Evolutionary conservation across 805 yeast species (phyloP).

Genomic region (Suhomyces sp.): DNA sequence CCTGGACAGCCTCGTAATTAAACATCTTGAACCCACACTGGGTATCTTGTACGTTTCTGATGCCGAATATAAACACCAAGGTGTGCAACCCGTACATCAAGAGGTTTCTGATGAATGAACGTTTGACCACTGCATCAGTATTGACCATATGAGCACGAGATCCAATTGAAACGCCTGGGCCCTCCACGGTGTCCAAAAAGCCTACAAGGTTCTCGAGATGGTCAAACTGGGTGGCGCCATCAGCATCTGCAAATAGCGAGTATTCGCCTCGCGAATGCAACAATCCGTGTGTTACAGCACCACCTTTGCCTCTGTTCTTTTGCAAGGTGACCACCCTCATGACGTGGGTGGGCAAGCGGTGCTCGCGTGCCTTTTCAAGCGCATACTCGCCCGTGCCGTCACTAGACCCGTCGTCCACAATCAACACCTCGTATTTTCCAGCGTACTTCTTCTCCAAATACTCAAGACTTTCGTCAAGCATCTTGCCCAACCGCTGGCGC

Average conservation of each 20-base stretch:
- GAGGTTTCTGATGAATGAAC: conserved; percentile 83
- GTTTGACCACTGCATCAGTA: conserved; percentile 93
- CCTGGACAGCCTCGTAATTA: conserved; percentile 60
- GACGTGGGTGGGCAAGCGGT: conserved; percentile 51
- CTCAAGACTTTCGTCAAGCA: conserved; percentile 68
- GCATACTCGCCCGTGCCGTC: conserved; percentile 81
- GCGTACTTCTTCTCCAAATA: conserved; percentile 42
- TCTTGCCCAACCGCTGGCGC: conserved; percentile 60
- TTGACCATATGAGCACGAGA: conserved; percentile 96
- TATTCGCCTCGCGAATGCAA: conserved; percentile 68
- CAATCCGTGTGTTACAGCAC: conserved; percentile 94
- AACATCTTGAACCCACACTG: conserved; percentile 97
- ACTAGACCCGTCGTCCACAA: conserved; percentile 88
- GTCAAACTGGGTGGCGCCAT: conserved; percentile 84
- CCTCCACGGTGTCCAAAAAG: conserved; percentile 31
- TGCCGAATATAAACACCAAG: conserved; percentile 84
- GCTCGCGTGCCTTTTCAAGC: conserved; percentile 52
- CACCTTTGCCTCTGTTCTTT: conserved; percentile 83
- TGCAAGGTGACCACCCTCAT: conserved; percentile 69
- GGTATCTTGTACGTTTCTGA: conserved; percentile 82
- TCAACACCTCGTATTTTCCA: conserved; percentile 64
- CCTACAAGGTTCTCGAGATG: conserved; percentile 57
- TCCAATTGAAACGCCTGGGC: conserved; percentile 75
- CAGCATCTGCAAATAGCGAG: conserved; percentile 93
- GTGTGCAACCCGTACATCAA: conserved; percentile 91